Conservation (phyloP, 371 early-diverging fungal species). For the Lichtheimia corymbifera region DNA sequence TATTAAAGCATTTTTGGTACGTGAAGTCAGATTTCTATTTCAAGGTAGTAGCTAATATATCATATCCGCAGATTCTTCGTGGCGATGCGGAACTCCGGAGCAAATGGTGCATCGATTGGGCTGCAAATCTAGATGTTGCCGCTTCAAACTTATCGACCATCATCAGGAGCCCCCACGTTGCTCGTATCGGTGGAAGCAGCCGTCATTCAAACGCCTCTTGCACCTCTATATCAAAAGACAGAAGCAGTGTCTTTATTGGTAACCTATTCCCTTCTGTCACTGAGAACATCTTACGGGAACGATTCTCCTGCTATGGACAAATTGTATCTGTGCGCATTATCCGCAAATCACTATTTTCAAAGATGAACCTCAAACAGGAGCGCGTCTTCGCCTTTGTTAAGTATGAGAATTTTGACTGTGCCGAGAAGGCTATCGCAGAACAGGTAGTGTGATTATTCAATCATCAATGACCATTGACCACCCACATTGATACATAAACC, state of each 20-base stretch:
- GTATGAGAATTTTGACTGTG: slow-evolving; percentile 50
- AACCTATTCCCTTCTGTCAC: slow-evolving; percentile 61
- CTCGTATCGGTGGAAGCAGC: too few relatives aligned
- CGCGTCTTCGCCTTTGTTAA: slow-evolving; percentile 71
- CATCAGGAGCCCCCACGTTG: too few relatives aligned
- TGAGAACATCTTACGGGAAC: slow-evolving; percentile 41
- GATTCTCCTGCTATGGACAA: slow-evolving; percentile 62
- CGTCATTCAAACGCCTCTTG: background rate
- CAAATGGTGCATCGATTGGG: slow-evolving; percentile 75
- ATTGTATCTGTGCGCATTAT: slow-evolving; percentile 57
- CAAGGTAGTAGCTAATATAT: background rate
- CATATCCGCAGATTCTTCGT: background rate
- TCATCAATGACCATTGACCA: background rate
- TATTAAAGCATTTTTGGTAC: slow-evolving; percentile 70
- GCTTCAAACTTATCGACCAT: background rate
- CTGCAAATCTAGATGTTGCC: slow-evolving; percentile 46
- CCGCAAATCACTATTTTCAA: slow-evolving; percentile 21
- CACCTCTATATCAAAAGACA: slow-evolving; percentile 33
- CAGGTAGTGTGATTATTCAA: slow-evolving; percentile 42
- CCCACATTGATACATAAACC: background rate
- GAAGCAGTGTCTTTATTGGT: slow-evolving; percentile 67
- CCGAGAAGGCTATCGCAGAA: slow-evolving; percentile 55
- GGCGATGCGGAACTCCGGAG: background rate
- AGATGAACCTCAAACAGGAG: slow-evolving; percentile 9
- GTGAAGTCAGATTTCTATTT: background rate